Evolutionary conservation across 257 asterid species (phyloP).

Genomic region (Solanum sitiens): DNA sequence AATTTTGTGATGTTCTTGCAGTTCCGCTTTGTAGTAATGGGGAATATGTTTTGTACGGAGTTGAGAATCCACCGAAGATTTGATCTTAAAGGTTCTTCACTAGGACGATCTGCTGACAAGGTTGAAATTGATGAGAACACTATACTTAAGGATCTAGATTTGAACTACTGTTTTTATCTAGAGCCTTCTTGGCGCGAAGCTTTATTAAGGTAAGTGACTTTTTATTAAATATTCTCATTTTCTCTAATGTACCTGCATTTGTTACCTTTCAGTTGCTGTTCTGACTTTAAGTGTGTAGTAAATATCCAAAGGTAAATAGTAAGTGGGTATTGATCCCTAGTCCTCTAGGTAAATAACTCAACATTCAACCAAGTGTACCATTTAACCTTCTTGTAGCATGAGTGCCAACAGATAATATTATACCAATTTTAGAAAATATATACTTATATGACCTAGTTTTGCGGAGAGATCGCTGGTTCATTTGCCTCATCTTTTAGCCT

Average conservation of each 20-base stretch:
- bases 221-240: background rate
- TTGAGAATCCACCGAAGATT: conserved; percentile 87
- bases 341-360: background rate
- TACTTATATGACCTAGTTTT: background rate
- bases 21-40: conserved; percentile 97
- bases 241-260: background rate
- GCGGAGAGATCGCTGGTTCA: background rate
- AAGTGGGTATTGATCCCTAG: background rate
- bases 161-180: conserved; percentile 86
- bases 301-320: background rate
- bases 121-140: conserved; percentile 89
- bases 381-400: background rate
- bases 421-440: background rate
- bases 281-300: background rate
- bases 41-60: conserved; percentile 97
- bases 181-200: conserved; percentile 85
- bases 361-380: background rate
- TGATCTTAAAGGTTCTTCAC: conserved; percentile 89
- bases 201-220: conserved; percentile 51
- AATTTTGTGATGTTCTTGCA: conserved; percentile 19
- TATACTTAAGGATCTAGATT: conserved; percentile 90
- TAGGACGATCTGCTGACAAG: conserved; percentile 93
- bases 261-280: background rate
- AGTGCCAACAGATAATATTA: background rate
- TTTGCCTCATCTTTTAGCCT: background rate